phyloP scores from a whole-genome alignment of 257 asterid genomes.

The Lavandula angustifolia region DNA sequence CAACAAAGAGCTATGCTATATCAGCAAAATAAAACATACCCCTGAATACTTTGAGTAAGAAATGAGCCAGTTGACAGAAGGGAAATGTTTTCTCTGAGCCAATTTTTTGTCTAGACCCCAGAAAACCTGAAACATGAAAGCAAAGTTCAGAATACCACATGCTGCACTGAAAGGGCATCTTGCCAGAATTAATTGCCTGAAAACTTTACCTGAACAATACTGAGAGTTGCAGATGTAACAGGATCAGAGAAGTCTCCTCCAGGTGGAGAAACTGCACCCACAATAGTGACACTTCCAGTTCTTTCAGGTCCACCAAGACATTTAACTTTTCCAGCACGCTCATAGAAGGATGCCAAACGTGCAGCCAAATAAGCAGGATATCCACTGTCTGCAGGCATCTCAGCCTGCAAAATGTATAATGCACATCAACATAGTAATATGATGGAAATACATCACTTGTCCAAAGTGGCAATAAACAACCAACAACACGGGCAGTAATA shows the following conservation, averaged over 20 bases:
- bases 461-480: constrained; percentile 22
- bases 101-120: constrained; percentile 99
- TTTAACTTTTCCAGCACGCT: constrained; percentile 99
- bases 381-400: constrained; percentile 99
- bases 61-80: constrained; percentile 99
- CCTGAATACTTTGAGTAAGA: constrained; percentile 95
- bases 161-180: constrained; percentile 17
- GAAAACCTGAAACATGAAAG: constrained; percentile 67
- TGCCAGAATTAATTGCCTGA: constrained; percentile 14
- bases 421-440: constrained; percentile 24
- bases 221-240: constrained; percentile 97
- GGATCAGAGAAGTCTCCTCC: constrained; percentile 99
- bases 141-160: constrained; percentile 27
- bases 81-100: constrained; percentile 97
- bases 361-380: constrained; percentile 99
- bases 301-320: constrained; percentile 99
- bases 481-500: neutral
- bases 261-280: constrained; percentile 99
- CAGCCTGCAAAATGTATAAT: constrained; percentile 59
- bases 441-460: neutral
- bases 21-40: constrained; percentile 44
- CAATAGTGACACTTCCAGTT: constrained; percentile 97
- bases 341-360: constrained; percentile 97
- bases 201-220: constrained; percentile 85
- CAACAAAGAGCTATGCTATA: neutral